Conservation (phyloP, 306 rosid genomes). For the Corylus heterophylla region DNA sequence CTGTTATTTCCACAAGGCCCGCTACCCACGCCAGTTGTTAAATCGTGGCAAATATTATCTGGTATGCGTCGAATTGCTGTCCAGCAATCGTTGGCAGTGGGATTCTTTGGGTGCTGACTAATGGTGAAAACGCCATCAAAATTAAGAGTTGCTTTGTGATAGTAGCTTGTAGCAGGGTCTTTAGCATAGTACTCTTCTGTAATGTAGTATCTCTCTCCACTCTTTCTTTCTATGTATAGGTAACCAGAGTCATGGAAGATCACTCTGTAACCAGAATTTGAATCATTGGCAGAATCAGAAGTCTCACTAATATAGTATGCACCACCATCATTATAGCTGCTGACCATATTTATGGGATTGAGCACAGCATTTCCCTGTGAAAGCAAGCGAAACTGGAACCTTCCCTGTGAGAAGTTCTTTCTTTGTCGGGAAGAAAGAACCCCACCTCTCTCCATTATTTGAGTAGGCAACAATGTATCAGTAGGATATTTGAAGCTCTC, state of each 20-base stretch:
- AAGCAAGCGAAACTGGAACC: constrained; percentile 24
- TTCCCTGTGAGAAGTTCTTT: constrained; percentile 36
- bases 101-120: too few species aligned
- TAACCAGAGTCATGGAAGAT: constrained; percentile 43
- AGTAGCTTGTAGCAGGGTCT: neutral
- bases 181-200: too few species aligned
- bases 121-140: constrained; percentile 46
- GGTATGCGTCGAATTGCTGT: too few species aligned
- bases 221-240: constrained; percentile 22
- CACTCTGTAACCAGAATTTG: constrained; percentile 13
- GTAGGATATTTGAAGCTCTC: constrained; percentile 47
- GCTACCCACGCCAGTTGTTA: neutral
- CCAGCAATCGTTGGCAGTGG: too few species aligned
- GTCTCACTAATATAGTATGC: constrained; percentile 19
- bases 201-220: neutral
- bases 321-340: constrained; percentile 18
- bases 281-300: too few species aligned
- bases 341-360: constrained; percentile 37
- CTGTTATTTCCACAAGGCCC: neutral
- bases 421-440: constrained; percentile 37
- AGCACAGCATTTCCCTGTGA: neutral
- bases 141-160: constrained; percentile 61
- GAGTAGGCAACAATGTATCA: constrained; percentile 55
- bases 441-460: constrained; percentile 22
- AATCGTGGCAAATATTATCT: too few species aligned